Percentiles rank a stretch among this genome's conserved stretches.
phyloP scores from a whole-genome alignment of 345 rosid genomes.

The Dipteronia dyeriana region DNA sequence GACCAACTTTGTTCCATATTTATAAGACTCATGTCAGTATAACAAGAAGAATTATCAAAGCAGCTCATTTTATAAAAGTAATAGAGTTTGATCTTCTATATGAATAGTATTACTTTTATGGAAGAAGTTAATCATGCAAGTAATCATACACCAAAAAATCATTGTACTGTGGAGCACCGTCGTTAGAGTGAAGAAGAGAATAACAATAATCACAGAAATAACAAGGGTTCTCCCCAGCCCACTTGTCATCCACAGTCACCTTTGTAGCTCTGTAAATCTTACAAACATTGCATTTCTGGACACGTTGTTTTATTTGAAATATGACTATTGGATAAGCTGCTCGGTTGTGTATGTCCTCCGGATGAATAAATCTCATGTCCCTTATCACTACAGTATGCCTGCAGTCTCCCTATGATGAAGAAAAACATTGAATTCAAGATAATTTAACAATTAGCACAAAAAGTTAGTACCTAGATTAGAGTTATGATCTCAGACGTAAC shows the following conservation, averaged over 20 bases:
- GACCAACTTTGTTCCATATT: background rate
- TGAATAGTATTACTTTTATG: background rate
- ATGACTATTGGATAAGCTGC: slow-evolving; percentile 64
- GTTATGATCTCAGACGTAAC: background rate
- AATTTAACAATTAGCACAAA: background rate
- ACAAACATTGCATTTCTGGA: slow-evolving; percentile 69
- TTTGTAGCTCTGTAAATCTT: slow-evolving; percentile 58
- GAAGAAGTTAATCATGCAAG: slow-evolving; percentile 35
- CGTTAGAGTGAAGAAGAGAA: slow-evolving; percentile 53
- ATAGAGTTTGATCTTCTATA: background rate
- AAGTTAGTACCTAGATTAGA: background rate
- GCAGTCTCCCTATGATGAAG: slow-evolving; percentile 68
- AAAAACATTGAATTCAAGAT: background rate
- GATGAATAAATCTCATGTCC: slow-evolving; percentile 84
- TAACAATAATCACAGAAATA: slow-evolving; percentile 77
- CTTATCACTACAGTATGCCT: slow-evolving; percentile 77
- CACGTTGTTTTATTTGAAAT: slow-evolving; percentile 48
- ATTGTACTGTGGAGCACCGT: slow-evolving; percentile 34
- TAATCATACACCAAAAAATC: slow-evolving; percentile 64
- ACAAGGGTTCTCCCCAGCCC: slow-evolving; percentile 74
- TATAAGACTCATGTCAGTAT: background rate
- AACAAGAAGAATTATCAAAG: background rate
- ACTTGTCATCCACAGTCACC: slow-evolving; percentile 63
- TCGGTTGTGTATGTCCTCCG: slow-evolving; percentile 63
- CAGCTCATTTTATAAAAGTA: background rate